These are phyloP conservation scores for Stygiomarasmius scandens DNA, from an alignment of 1,284 basidiomycete species.

Conservation along the genomic window DNA sequence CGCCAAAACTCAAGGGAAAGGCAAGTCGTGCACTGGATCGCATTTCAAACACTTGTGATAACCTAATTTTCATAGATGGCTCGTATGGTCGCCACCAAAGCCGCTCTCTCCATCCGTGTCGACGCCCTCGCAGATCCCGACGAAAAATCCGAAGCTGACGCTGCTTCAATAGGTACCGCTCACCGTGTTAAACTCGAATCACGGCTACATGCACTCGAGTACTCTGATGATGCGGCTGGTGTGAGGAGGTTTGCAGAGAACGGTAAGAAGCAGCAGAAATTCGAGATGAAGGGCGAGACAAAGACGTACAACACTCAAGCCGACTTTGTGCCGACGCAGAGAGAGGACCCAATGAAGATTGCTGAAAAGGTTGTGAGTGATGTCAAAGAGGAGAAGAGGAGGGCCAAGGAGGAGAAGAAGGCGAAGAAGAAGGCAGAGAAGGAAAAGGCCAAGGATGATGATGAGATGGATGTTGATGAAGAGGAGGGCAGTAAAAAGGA, in stretches of 20 bases:
- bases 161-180: constrained; percentile 88
- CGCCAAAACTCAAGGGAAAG: constrained; percentile 98
- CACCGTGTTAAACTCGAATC: constrained; percentile 96
- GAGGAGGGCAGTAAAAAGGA: constrained; percentile 54
- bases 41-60: constrained; percentile 4
- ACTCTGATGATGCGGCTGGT: constrained; percentile 72
- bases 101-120: constrained; percentile 94
- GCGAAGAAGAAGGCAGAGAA: constrained; percentile 71
- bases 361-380: constrained; percentile 70
- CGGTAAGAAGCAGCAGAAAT: constrained; percentile 71
- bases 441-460: constrained; percentile 49
- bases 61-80: constrained; percentile 72
- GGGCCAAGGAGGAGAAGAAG: constrained; percentile 77
- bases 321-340: constrained; percentile 83
- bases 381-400: constrained; percentile 79
- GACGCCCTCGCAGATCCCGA: constrained; percentile 94
- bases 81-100: constrained; percentile 98
- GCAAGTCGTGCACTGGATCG: constrained; percentile 37
- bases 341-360: constrained; percentile 65
- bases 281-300: constrained; percentile 77
- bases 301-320: constrained; percentile 83
- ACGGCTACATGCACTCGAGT: constrained; percentile 87
- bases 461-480: constrained; percentile 45
- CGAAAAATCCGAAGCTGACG: constrained; percentile 81
- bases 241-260: constrained; percentile 64